A percentile compares a stretch with the other conserved stretches of the same genome.
phyloP scores from a whole-genome alignment of 441 rosid species.

The Gossypium gossypioides region DNA sequence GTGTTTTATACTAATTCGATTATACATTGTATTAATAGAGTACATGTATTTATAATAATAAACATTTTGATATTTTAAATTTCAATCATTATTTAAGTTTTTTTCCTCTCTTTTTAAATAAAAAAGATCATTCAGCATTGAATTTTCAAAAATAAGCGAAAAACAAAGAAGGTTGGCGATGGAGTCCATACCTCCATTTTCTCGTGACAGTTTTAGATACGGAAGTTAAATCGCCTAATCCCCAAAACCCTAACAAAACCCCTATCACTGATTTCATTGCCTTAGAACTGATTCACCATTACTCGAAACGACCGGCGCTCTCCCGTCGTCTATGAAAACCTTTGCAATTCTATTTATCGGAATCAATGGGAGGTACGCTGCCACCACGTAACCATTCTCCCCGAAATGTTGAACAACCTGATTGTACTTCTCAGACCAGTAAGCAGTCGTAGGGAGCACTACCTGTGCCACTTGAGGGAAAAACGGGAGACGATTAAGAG shows the following conservation, averaged over 20 bases:
- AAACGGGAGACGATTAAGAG: slow-evolving; percentile 34
- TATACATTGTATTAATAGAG: too few relatives aligned
- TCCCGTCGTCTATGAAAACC: slow-evolving; percentile 26
- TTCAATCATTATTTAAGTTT: too few relatives aligned
- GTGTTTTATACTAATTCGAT: too few relatives aligned
- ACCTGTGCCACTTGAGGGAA: slow-evolving; percentile 37
- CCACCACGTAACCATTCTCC: slow-evolving; percentile 31
- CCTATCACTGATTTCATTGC: slow-evolving; percentile 8
- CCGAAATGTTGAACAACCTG: slow-evolving; percentile 23
- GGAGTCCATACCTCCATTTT: neutral
- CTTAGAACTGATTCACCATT: slow-evolving; percentile 16
- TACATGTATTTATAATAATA: too few relatives aligned
- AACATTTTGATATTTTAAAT: too few relatives aligned
- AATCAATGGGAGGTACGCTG: slow-evolving; percentile 35
- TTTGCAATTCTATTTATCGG: slow-evolving; percentile 41
- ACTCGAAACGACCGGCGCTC: slow-evolving; percentile 9
- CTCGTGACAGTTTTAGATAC: neutral
- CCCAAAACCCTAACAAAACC: neutral
- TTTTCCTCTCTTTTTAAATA: too few relatives aligned
- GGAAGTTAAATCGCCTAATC: neutral
- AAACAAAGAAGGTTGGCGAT: neutral
- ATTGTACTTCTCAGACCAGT: slow-evolving; percentile 55
- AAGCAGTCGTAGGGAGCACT: slow-evolving; percentile 34
- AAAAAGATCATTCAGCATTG: neutral
- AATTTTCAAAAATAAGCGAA: neutral